Evolutionary conservation across 1,139 yeast species (phyloP).

Genomic region (Hansenula sp.): DNA sequence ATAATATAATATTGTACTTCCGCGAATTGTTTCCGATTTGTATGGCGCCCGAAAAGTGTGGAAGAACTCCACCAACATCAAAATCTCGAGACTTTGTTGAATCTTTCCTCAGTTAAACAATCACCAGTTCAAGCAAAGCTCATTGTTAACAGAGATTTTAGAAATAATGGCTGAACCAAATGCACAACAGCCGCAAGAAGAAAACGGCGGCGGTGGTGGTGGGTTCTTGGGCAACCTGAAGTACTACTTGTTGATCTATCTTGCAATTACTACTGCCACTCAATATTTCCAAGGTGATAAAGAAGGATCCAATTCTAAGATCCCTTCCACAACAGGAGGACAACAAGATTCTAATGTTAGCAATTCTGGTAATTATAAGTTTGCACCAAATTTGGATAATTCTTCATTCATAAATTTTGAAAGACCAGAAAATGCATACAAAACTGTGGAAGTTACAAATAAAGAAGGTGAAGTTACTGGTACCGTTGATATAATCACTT

Average conservation of each 20-base stretch:
- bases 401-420: slow-evolving; percentile 9
- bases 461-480: slow-evolving; percentile 11
- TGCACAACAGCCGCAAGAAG: background rate
- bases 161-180: background rate
- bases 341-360: background rate
- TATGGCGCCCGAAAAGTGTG: too few relatives aligned
- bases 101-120: too few relatives aligned
- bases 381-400: slow-evolving; percentile 11
- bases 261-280: slow-evolving; percentile 3
- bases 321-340: background rate
- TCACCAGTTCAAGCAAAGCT: too few relatives aligned
- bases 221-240: background rate
- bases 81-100: too few relatives aligned
- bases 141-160: too few relatives aligned
- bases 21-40: too few relatives aligned
- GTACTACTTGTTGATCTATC: slow-evolving; percentile 4
- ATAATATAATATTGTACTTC: too few relatives aligned
- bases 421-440: slow-evolving; percentile 11
- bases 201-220: background rate
- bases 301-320: background rate
- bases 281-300: background rate
- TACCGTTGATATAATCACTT: slow-evolving; percentile 8
- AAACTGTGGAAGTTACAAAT: slow-evolving; percentile 2
- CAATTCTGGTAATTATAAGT: background rate
- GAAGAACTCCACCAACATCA: too few relatives aligned